phyloP scores from a whole-genome alignment of 257 asterid species.

The Buddleja alternifolia region DNA sequence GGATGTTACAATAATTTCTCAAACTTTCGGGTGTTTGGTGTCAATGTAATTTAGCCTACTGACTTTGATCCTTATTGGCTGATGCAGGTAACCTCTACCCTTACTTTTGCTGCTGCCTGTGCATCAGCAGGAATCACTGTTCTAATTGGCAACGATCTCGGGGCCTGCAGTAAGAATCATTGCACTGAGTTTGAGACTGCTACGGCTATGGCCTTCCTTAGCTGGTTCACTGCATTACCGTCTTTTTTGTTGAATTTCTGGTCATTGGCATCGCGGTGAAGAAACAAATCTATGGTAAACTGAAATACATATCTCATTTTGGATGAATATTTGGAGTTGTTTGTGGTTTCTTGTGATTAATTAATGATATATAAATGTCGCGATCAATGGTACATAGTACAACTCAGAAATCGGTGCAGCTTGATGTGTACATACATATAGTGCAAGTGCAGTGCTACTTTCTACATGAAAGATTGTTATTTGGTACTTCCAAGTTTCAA shows the following conservation, averaged over 20 bases:
- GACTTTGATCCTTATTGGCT: constrained; percentile 14
- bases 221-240: constrained; percentile 95
- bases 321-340: background rate
- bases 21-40: background rate
- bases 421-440: constrained; percentile 15
- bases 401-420: constrained; percentile 25
- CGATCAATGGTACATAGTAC: background rate
- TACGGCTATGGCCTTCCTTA: constrained; percentile 93
- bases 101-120: constrained; percentile 95
- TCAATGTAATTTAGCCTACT: background rate
- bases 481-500: background rate
- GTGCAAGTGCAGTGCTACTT: constrained; percentile 5
- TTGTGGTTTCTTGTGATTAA: constrained; percentile 17
- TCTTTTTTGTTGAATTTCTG: constrained; percentile 83
- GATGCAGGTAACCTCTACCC: constrained; percentile 84
- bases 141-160: constrained; percentile 83
- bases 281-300: background rate
- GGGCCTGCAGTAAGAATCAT: constrained; percentile 74
- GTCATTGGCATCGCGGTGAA: constrained; percentile 86
- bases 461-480: background rate
- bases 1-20: background rate
- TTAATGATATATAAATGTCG: background rate
- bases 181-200: constrained; percentile 91
- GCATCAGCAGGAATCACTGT: constrained; percentile 99
- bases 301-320: background rate